Evolutionary conservation across 106 monocot genomes (phyloP).

Genomic region (Dioscorea dumetorum): DNA sequence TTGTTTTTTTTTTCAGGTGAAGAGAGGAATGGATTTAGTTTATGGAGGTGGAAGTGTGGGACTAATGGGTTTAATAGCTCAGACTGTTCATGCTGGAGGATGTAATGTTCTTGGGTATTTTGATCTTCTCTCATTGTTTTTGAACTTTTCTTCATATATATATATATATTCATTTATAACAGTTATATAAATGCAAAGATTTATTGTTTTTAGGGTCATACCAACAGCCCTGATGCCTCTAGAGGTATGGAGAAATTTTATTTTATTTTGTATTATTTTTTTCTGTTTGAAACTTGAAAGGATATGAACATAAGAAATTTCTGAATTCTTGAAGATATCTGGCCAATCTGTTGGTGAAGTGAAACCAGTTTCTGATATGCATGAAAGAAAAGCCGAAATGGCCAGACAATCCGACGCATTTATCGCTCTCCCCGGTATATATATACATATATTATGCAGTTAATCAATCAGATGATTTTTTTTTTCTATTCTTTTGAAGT

Average conservation of each 20-base stretch:
- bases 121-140: neutral
- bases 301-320: no score
- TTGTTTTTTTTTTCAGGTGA: conserved; percentile 38
- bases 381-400: conserved; percentile 85
- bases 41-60: conserved; percentile 90
- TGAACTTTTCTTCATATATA: neutral
- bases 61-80: conserved; percentile 80
- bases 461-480: no score
- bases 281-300: no score
- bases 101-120: conserved; percentile 88
- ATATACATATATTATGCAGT: no score
- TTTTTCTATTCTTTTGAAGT: no score
- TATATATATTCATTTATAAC: no score
- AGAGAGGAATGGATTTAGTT: conserved; percentile 65
- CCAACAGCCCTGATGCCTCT: conserved; percentile 67
- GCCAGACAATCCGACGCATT: conserved; percentile 70
- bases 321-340: conserved; percentile 44
- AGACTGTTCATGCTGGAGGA: conserved; percentile 68
- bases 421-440: conserved; percentile 79
- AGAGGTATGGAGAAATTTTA: conserved; percentile 32
- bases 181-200: neutral
- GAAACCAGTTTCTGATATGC: conserved; percentile 70
- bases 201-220: conserved; percentile 56
- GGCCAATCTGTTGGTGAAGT: conserved; percentile 68
- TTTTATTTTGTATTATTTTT: no score